These are phyloP conservation scores for Flaveria linearis DNA, from an alignment of 129 eudicot genomes.

Conservation along the genomic window DNA sequence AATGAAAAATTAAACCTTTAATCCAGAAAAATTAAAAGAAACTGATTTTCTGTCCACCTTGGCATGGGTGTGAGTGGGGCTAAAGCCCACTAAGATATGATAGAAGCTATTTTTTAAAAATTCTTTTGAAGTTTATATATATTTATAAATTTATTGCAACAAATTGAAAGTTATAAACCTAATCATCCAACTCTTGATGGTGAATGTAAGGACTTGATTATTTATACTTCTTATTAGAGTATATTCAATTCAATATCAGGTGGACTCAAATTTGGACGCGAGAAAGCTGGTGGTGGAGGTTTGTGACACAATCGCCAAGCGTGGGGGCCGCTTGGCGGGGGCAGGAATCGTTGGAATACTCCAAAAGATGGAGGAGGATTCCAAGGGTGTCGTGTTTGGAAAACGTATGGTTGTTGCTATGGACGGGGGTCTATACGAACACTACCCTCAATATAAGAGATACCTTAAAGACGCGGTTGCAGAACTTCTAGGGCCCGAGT, in stretches of 20 bases:
- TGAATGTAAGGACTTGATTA: too few species aligned
- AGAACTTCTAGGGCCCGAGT: conserved; percentile 66
- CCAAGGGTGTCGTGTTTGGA: conserved; percentile 59
- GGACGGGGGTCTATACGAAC: conserved; percentile 93
- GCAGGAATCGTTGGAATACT: conserved; percentile 88
- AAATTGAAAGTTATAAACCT: too few species aligned
- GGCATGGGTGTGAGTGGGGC: too few species aligned
- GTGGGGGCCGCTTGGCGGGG: conserved; percentile 85
- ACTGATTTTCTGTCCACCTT: too few species aligned
- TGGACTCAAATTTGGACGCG: conserved; percentile 43
- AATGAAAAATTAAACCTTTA: too few species aligned
- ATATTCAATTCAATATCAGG: conserved; percentile 38
- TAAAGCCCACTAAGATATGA: too few species aligned
- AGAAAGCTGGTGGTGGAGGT: conserved; percentile 61
- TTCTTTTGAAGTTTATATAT: too few species aligned
- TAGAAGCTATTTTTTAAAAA: too few species aligned
- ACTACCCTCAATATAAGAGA: conserved; percentile 64
- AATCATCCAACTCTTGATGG: too few species aligned
- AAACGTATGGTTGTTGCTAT: conserved; percentile 84
- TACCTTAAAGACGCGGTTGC: conserved; percentile 70
- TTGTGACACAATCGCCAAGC: conserved; percentile 69
- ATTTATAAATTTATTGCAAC: too few species aligned
- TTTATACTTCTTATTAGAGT: too few species aligned
- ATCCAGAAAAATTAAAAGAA: too few species aligned
- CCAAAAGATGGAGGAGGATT: conserved; percentile 81